phyloP scores from a whole-genome alignment of 192 early-diverging fungal species.

The Lobulomyces angularis region DNA sequence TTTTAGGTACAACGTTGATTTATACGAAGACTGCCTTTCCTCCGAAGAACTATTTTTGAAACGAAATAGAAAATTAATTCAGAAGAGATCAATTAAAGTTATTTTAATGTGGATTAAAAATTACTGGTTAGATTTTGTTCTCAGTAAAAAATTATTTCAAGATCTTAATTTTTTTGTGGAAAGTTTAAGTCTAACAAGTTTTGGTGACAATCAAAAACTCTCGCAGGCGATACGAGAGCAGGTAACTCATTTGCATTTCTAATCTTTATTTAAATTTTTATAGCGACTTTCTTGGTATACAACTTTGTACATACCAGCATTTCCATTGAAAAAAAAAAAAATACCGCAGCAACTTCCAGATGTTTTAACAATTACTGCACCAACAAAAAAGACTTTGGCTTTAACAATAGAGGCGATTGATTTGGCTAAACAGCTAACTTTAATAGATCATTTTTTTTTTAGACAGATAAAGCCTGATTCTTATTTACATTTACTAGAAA shows the following conservation, averaged over 20 bases:
- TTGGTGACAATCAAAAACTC: slow-evolving; percentile 42
- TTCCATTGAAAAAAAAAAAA: slow-evolving; percentile 12
- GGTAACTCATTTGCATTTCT: slow-evolving; percentile 8
- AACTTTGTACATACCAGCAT: slow-evolving; percentile 34
- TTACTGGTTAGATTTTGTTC: slow-evolving; percentile 44
- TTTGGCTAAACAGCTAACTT: slow-evolving; percentile 35
- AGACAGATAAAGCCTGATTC: slow-evolving; percentile 35
- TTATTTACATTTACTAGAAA: slow-evolving; percentile 28
- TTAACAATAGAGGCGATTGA: slow-evolving; percentile 28
- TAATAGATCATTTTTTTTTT: slow-evolving; percentile 35
- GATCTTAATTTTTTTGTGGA: slow-evolving; percentile 32
- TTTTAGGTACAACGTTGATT: slow-evolving; percentile 9
- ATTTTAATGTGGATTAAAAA: slow-evolving; percentile 40
- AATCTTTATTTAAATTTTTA: background rate
- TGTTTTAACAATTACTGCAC: background rate
- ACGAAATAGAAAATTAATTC: slow-evolving; percentile 25
- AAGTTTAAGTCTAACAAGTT: slow-evolving; percentile 19
- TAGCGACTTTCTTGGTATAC: slow-evolving; percentile 43
- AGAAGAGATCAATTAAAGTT: slow-evolving; percentile 20
- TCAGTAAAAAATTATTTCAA: slow-evolving; percentile 13
- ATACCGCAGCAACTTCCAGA: slow-evolving; percentile 2
- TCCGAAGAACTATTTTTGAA: slow-evolving; percentile 21
- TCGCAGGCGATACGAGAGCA: slow-evolving; percentile 44
- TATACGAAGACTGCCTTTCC: slow-evolving; percentile 15
- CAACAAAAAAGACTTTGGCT: slow-evolving; percentile 17